A percentile compares a stretch with the other conserved stretches of the same genome.
phyloP scores from a whole-genome alignment of 306 rosid genomes.

The Canavalia gladiata region DNA sequence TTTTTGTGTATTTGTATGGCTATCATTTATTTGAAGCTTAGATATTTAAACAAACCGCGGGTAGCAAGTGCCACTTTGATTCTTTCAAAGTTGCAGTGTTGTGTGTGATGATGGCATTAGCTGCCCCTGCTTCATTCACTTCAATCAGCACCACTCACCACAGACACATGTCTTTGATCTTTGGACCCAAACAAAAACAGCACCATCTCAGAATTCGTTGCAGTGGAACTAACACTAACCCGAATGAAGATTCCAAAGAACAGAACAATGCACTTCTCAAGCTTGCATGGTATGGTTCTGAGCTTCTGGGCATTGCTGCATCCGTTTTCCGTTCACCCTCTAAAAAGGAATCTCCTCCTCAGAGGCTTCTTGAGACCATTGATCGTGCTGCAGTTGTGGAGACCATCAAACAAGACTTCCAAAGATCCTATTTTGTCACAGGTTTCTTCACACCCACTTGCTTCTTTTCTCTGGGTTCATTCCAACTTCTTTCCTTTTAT shows the following conservation, averaged over 20 bases:
- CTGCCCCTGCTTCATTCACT: constrained; percentile 52
- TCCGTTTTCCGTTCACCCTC: constrained; percentile 75
- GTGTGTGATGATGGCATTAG: constrained; percentile 52
- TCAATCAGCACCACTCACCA: constrained; percentile 48
- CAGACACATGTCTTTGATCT: neutral
- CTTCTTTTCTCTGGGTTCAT: constrained; percentile 2
- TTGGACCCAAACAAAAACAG: constrained; percentile 49
- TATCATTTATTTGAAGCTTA: neutral
- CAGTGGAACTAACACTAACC: constrained; percentile 61
- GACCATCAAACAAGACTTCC: constrained; percentile 49
- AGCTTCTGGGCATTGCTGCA: constrained; percentile 87
- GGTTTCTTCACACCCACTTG: constrained; percentile 38
- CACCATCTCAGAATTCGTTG: constrained; percentile 51
- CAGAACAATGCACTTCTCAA: constrained; percentile 74
- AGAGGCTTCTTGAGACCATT: constrained; percentile 51
- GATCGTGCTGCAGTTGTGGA: constrained; percentile 64
- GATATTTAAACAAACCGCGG: constrained; percentile 49
- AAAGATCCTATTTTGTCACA: constrained; percentile 58
- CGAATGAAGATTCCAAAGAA: constrained; percentile 55
- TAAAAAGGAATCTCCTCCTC: constrained; percentile 54
- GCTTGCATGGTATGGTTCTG: constrained; percentile 91
- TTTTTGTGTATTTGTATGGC: constrained; percentile 49
- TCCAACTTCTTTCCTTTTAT: neutral
- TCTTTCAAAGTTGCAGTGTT: neutral
- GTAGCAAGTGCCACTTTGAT: neutral